Percentiles rank a stretch among this genome's conserved stretches.
phyloP scores from a whole-genome alignment of 2,329 filamentous ascomycete species.

The Neonectria neomacrospora region DNA sequence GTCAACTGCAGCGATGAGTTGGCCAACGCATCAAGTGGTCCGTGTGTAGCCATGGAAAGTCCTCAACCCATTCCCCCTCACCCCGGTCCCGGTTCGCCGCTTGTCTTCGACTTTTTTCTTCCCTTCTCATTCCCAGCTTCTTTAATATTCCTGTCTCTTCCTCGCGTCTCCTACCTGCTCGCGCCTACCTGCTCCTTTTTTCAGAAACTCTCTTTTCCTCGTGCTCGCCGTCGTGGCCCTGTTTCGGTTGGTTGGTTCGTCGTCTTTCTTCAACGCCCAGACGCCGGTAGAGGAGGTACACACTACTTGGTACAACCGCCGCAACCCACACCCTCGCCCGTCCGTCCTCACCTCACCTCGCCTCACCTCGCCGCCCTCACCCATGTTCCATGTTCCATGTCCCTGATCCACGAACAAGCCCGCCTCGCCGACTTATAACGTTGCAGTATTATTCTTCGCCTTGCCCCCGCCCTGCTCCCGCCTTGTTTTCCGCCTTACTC shows the following conservation, averaged over 20 bases:
- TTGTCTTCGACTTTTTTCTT: conserved; percentile 15
- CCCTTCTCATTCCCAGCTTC: conserved; percentile 5
- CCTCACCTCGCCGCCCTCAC: conserved; percentile 20
- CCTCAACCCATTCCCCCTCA: conserved; percentile 43
- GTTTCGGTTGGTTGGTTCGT: conserved; percentile 11
- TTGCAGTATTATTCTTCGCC: conserved; percentile 17
- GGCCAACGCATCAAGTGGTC: conserved; percentile 57
- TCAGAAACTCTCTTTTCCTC: neutral
- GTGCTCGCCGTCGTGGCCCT: conserved; percentile 5
- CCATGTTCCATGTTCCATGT: conserved; percentile 17
- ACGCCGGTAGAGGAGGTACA: neutral
- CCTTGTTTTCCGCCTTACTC: neutral
- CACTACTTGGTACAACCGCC: conserved; percentile 11
- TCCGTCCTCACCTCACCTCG: conserved; percentile 10
- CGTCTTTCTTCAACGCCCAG: conserved; percentile 5
- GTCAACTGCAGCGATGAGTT: conserved; percentile 58
- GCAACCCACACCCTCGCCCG: conserved; percentile 2
- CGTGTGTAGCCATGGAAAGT: conserved; percentile 52
- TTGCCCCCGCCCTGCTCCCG: neutral
- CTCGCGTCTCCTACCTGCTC: conserved; percentile 11
- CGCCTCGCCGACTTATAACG: conserved; percentile 24
- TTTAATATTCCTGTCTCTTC: conserved; percentile 9
- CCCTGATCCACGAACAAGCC: neutral
- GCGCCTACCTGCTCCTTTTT: conserved; percentile 6
- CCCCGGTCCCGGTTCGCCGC: conserved; percentile 27